A percentile compares a stretch with the other conserved stretches of the same genome.
Conservation (phyloP, 2,329 filamentous ascomycete genomes). For the Neocucurbitaria cava region DNA sequence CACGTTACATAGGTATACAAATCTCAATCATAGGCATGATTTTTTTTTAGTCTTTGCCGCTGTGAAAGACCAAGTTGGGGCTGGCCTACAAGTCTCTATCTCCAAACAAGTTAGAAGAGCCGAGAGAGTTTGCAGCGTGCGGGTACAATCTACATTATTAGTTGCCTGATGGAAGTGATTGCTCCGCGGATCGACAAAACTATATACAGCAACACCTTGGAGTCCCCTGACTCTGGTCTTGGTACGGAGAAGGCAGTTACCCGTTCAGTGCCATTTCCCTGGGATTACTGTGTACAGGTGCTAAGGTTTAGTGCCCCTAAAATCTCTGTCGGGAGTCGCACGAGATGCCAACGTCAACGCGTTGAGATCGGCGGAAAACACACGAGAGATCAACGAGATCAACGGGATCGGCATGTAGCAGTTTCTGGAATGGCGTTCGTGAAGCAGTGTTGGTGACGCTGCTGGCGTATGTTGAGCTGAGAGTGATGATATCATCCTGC, state of each 20-base stretch:
- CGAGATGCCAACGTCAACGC: neutral
- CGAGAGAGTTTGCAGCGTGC: conserved; percentile 11
- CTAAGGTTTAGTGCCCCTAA: neutral
- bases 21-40: no score
- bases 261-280: neutral
- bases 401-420: neutral
- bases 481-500: conserved; percentile 7
- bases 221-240: neutral
- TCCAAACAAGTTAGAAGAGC: conserved; percentile 3
- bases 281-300: neutral
- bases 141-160: neutral
- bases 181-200: neutral
- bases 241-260: neutral
- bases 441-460: conserved; percentile 1
- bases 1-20: no score
- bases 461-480: neutral
- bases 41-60: conserved; percentile 7
- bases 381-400: neutral
- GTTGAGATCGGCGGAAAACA: neutral
- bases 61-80: neutral
- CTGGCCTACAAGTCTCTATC: neutral
- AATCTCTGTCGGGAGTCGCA: neutral
- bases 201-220: neutral
- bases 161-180: neutral
- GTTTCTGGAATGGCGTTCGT: conserved; percentile 6